Conservation (phyloP, 2,329 filamentous ascomycete species). For the Sphaerulina vaccinii region DNA sequence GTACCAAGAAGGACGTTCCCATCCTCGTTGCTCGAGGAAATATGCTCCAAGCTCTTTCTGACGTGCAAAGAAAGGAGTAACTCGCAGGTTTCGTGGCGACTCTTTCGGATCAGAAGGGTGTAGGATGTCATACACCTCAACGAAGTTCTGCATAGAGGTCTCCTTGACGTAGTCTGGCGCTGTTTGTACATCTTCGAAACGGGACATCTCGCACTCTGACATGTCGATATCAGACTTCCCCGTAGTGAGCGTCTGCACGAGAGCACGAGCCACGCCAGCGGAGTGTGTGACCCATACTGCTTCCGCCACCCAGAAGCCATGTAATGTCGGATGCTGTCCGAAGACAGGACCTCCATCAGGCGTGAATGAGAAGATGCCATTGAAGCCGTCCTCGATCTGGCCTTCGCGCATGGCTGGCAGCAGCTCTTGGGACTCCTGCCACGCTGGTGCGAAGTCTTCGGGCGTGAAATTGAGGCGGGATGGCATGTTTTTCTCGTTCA, state of each 20-base stretch:
- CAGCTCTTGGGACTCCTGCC: slow-evolving; percentile 56
- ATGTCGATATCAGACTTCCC: slow-evolving; percentile 58
- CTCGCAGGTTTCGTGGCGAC: slow-evolving; percentile 58
- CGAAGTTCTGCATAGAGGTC: slow-evolving; percentile 61
- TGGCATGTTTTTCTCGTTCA: slow-evolving; percentile 62
- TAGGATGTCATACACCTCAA: slow-evolving; percentile 64
- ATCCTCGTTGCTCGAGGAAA: slow-evolving; percentile 60
- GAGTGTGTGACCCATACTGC: slow-evolving; percentile 68
- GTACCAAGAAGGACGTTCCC: slow-evolving; percentile 65
- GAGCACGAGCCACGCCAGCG: slow-evolving; percentile 60
- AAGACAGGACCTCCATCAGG: slow-evolving; percentile 62
- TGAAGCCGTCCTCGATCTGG: slow-evolving; percentile 61
- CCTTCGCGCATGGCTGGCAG: slow-evolving; percentile 53
- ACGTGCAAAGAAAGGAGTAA: slow-evolving; percentile 58
- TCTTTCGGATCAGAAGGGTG: slow-evolving; percentile 60
- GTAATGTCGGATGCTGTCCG: slow-evolving; percentile 57
- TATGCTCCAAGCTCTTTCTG: slow-evolving; percentile 57
- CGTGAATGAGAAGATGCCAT: slow-evolving; percentile 66
- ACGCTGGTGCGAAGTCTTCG: slow-evolving; percentile 61
- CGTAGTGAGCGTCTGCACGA: slow-evolving; percentile 59
- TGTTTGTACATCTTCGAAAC: slow-evolving; percentile 62
- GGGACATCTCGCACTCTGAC: slow-evolving; percentile 58
- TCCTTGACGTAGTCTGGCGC: slow-evolving; percentile 57
- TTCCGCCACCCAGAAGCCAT: slow-evolving; percentile 64
- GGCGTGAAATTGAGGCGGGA: slow-evolving; percentile 60